These are phyloP conservation scores for Leucocoprinus birnbaumii DNA, from an alignment of 768 basidiomycete species.

Conservation along the genomic window DNA sequence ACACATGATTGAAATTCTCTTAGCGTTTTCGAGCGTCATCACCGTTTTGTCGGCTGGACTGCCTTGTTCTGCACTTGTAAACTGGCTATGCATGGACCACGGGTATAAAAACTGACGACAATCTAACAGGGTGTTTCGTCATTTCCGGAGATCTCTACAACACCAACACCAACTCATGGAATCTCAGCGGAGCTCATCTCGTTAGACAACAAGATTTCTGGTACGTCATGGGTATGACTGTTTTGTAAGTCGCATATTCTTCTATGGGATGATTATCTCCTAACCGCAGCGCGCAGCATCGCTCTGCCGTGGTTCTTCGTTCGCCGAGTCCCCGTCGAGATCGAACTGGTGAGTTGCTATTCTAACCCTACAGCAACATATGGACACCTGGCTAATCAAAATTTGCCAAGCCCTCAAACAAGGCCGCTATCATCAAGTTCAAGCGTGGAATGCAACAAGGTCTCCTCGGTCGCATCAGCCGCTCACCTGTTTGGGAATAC, in stretches of 20 bases:
- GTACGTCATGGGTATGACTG: slow-evolving; percentile 71
- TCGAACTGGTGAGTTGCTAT: slow-evolving; percentile 61
- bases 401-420: slow-evolving; percentile 61
- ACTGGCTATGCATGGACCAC: slow-evolving; percentile 8
- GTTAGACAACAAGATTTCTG: slow-evolving; percentile 74
- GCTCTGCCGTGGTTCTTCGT: slow-evolving; percentile 75
- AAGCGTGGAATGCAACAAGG: slow-evolving; percentile 85
- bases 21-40: slow-evolving; percentile 78
- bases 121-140: slow-evolving; percentile 54
- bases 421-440: slow-evolving; percentile 78
- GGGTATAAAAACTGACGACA: not conserved
- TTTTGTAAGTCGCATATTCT: slow-evolving; percentile 47
- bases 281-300: slow-evolving; percentile 40
- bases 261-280: slow-evolving; percentile 10
- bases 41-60: slow-evolving; percentile 77
- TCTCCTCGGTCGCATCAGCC: slow-evolving; percentile 69
- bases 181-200: slow-evolving; percentile 49
- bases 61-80: slow-evolving; percentile 49
- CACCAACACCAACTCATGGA: slow-evolving; percentile 51
- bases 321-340: slow-evolving; percentile 67
- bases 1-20: not conserved
- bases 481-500: slow-evolving; percentile 74
- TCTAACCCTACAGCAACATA: not conserved
- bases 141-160: slow-evolving; percentile 67
- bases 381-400: slow-evolving; percentile 12